Base-by-base conservation (phyloP, 2,329 filamentous ascomycete species). In the Claviceps spartinae region DNA sequence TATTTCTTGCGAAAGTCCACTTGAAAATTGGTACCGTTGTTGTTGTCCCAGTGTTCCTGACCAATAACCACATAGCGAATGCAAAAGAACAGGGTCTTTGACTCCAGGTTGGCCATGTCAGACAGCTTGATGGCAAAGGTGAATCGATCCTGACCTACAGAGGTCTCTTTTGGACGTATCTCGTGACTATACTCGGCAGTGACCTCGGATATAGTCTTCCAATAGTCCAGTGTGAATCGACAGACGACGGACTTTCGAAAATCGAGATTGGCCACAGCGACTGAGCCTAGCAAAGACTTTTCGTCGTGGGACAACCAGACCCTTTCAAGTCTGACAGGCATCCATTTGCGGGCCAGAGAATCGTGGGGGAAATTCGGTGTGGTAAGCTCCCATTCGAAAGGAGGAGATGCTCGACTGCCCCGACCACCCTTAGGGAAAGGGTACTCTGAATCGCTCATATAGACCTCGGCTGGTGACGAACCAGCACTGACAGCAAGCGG, bases 161-260 rank as follows among this genome's bases (percentile, higher is more conserved):
- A 71, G 3, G 72, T 72, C 43, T 85, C 79, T 58, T 79, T 79
- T 30, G 81, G 80, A 44, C 82, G 80, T 46, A 91, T 78, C 68
- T 93, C 86, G 55, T 86, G 80, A 65, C 83, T 84, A 71, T 81
- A 98, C 61, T 96, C 89, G n/a, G 88, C 91, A 40, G 78, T 77
- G 1, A 97, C 86, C 65, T 98, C 93, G 0, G 93, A 98, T 0
- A 90, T 94, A 0, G 93, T 98, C 76, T 95, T 95, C 93, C 93
- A 98, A 70, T 95, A 93, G 67, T 98, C 93, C 47, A 96, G 78
- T 0, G 93, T 98, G 67, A 98, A 98, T 49, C 93, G 82, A 66
- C 88, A 91, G n/a, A 85, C 82, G 51, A 98, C 88, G 5, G 76
- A 68, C 70, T 98, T 98, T 51, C 90, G 79, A 70, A 95, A 98